These are phyloP conservation scores for Penicillium olsonii DNA, from an alignment of 2,329 filamentous ascomycete genomes.

Conservation along the genomic window DNA sequence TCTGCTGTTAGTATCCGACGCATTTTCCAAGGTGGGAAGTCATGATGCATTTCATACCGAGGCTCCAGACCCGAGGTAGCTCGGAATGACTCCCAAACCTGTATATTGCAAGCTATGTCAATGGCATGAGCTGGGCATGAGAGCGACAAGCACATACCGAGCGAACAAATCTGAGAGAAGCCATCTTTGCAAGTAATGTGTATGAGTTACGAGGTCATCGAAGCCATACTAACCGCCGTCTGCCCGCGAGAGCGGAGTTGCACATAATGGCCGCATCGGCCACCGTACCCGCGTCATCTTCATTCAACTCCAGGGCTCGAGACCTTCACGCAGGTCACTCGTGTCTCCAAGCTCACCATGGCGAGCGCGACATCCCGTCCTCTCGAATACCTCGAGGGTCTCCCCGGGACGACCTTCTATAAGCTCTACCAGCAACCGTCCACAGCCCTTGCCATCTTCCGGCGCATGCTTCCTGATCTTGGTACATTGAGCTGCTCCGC, in stretches of 20 bases:
- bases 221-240: too few species aligned
- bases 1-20: conserved; percentile 8
- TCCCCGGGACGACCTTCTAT: conserved; percentile 84
- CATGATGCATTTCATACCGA: conserved; percentile 57
- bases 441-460: conserved; percentile 90
- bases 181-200: conserved; percentile 45
- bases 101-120: conserved; percentile 20
- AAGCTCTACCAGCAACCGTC: conserved; percentile 95
- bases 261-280: conserved; percentile 30
- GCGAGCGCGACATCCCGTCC: conserved; percentile 60
- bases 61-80: conserved; percentile 84
- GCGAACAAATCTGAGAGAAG: conserved; percentile 64
- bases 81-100: conserved; percentile 87
- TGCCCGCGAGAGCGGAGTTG: conserved; percentile 25
- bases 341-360: conserved; percentile 46
- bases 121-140: background rate
- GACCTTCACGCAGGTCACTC: too few species aligned
- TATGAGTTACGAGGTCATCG: too few species aligned
- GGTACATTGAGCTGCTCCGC: conserved; percentile 54
- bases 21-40: background rate
- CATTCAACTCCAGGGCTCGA: background rate
- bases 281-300: conserved; percentile 26
- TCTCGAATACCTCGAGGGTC: conserved; percentile 90
- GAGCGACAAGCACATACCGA: conserved; percentile 51
- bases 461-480: conserved; percentile 92